Evolutionary conservation across 2,329 filamentous ascomycete species (phyloP), one percentile per base, ranked within the genome.

Genomic region (Bimuria novae-zelandiae): DNA sequence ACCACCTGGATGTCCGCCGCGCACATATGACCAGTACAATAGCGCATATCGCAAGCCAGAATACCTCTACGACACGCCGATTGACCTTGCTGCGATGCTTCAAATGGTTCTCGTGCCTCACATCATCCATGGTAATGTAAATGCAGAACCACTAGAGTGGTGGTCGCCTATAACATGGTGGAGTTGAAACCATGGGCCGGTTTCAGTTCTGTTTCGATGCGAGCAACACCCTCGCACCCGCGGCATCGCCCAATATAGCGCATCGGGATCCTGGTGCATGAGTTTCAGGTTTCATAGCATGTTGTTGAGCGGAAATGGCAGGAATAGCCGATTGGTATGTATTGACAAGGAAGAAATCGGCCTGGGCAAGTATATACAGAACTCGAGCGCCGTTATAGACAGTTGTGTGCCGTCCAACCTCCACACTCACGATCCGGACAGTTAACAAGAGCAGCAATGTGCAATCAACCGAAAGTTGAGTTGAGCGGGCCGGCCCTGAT

Each of bases 51-150:
- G 55, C 49, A 23, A 49, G 32, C 66, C 65, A 69, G 8, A 57
- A 39, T 1, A 54, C 11, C 45, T 49, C 47, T 21, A 61, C 60
- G 6, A 69, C 36, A 1, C 41, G 51, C 16, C 59, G 54, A 29
- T 68, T 63, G 11, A 41, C 42, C 17, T 47, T 41, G 1, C 61
- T 60, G 37, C 66, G 56, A 43, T 68, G 64, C 37, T 56, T 51
- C 7, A 67, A 40, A 39, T 68, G 65, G 44, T 67, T 59, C 27
- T 65, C 56, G 43, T 65, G 64, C 8, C 65, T 63, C 16, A 62
- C 52, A 33, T 65, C 57, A 19, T 66, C 64, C 30, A 66, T 46
- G 6, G 14, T 17, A 19, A 16, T 36, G 29, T 10, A 46, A 22
- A 23, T 46, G 30, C 30, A 46, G 21, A 46, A 21, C 8, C 7